A percentile compares a stretch with the other conserved stretches of the same genome.
Evolutionary conservation across 116 monocot species (phyloP).

Genomic region (Papilionanthe hybrid): DNA sequence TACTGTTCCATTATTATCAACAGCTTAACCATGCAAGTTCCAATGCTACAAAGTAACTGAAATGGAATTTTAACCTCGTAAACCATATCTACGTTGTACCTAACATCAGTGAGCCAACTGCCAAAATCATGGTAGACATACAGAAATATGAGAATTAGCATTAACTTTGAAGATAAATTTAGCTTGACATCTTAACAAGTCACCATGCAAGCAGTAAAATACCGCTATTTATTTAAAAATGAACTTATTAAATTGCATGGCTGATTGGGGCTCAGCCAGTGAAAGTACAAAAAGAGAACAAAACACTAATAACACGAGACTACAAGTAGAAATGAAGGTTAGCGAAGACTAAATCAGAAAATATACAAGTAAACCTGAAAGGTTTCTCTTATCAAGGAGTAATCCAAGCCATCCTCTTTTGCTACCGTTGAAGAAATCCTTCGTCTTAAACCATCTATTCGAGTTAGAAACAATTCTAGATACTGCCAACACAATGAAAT

Average conservation of each 20-base stretch:
- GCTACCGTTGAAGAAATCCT: constrained; percentile 39
- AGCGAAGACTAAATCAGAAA: background rate
- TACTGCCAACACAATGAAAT: constrained; percentile 48
- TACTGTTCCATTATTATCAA: too few relatives aligned
- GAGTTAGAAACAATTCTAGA: constrained; percentile 80
- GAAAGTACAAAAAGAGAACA: background rate
- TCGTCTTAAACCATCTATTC: constrained; percentile 83
- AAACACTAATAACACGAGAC: background rate
- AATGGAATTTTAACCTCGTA: background rate
- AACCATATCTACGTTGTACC: background rate
- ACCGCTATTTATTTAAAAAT: too few relatives aligned
- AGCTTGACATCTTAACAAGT: background rate
- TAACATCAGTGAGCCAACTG: background rate
- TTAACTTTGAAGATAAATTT: background rate
- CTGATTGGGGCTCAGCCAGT: background rate
- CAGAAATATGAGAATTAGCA: background rate
- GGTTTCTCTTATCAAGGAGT: constrained; percentile 59
- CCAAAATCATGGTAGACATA: background rate
- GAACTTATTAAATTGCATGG: background rate
- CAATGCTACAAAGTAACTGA: too few relatives aligned
- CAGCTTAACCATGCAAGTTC: too few relatives aligned
- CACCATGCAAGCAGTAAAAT: background rate
- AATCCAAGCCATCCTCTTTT: constrained; percentile 45
- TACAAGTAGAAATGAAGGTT: background rate
- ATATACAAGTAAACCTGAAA: constrained; percentile 56